These are phyloP conservation scores for Nymphaea colorata DNA, from an alignment of 164 flowering plant genomes.

Conservation along the genomic window DNA sequence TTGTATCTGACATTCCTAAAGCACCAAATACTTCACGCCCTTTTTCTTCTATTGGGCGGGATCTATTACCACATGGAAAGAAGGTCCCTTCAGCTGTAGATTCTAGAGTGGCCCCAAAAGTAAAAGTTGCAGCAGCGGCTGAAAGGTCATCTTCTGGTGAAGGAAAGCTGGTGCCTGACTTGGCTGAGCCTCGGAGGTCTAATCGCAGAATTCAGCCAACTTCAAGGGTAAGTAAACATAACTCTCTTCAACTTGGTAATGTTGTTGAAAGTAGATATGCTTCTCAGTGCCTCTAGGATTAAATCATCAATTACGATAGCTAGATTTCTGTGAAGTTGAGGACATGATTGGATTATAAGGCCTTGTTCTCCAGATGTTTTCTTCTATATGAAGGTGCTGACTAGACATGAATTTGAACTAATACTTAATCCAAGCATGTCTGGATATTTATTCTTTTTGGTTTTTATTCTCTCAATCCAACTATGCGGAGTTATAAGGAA, in stretches of 20 bases:
- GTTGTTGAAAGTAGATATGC: too few relatives aligned
- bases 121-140: slow-evolving; percentile 35
- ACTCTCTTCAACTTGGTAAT: background rate
- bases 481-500: too few relatives aligned
- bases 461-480: too few relatives aligned
- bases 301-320: too few relatives aligned
- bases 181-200: slow-evolving; percentile 76
- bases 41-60: slow-evolving; percentile 26
- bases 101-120: slow-evolving; percentile 30
- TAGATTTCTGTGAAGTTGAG: too few relatives aligned
- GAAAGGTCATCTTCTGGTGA: slow-evolving; percentile 38
- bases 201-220: slow-evolving; percentile 96
- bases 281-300: too few relatives aligned
- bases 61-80: slow-evolving; percentile 25
- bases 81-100: slow-evolving; percentile 22
- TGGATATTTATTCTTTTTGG: too few relatives aligned
- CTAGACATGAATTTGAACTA: too few relatives aligned
- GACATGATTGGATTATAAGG: too few relatives aligned
- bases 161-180: slow-evolving; percentile 14
- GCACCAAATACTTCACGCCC: slow-evolving; percentile 20
- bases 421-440: too few relatives aligned
- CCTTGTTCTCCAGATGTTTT: too few relatives aligned
- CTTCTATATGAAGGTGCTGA: too few relatives aligned
- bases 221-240: slow-evolving; percentile 53
- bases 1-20: slow-evolving; percentile 6